A percentile compares a stretch with the other conserved stretches of the same genome.
These are phyloP conservation scores for Colletotrichum abscissum DNA, from an alignment of 2,329 filamentous ascomycete species.

Conservation along the genomic window DNA sequence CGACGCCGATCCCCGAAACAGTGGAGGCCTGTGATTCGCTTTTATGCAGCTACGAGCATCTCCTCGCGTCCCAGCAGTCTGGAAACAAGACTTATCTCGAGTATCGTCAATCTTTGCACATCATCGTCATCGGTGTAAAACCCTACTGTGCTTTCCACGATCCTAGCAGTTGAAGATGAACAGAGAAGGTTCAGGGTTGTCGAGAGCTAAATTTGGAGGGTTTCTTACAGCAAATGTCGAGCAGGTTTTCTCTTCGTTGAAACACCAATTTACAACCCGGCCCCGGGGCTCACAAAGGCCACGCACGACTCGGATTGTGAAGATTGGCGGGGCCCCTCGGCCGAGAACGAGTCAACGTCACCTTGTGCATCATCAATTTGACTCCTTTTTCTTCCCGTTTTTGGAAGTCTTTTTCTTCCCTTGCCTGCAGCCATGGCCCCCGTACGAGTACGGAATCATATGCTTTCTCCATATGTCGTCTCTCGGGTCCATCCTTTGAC, in stretches of 20 bases:
- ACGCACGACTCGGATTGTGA: constrained; percentile 20
- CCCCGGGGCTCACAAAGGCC: neutral
- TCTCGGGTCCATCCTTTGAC: neutral
- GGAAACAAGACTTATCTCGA: neutral
- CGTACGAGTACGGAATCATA: neutral
- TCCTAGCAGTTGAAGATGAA: neutral
- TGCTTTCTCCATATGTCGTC: neutral
- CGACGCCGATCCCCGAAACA: constrained; percentile 19
- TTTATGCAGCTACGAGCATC: constrained; percentile 8
- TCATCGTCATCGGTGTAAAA: neutral
- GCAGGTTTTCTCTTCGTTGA: neutral
- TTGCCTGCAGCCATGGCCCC: neutral
- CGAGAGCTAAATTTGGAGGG: neutral
- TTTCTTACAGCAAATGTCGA: neutral
- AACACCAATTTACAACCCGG: neutral
- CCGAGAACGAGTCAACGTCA: constrained; percentile 5
- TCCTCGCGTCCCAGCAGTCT: neutral
- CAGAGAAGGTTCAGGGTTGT: neutral
- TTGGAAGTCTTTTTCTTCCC: neutral
- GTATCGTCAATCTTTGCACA: neutral
- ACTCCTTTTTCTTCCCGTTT: neutral
- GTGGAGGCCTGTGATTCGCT: constrained; percentile 5
- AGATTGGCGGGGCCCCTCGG: neutral
- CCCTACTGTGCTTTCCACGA: neutral
- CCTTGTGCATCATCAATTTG: neutral